Evolutionary conservation across 2,329 filamentous ascomycete genomes (phyloP), one percentile per base, ranked within the genome.

Genomic region (Pyrenophora teres): DNA sequence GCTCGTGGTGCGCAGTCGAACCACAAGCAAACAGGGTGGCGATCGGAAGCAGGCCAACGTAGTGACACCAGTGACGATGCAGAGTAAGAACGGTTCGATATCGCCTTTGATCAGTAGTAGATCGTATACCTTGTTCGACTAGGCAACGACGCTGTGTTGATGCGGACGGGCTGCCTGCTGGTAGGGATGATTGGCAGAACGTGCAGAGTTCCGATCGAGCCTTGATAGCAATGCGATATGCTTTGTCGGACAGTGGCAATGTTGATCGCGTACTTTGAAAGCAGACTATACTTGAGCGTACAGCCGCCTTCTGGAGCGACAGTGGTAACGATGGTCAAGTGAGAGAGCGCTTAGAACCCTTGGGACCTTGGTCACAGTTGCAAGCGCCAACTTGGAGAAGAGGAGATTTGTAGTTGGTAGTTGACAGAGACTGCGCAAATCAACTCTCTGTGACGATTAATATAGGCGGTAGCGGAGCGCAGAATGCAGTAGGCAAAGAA

Each of bases 291-390:
- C 4, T 27, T 23, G 30, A 9, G 15, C 1, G 21, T 9, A 1
- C n/a, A 27, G 25, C 38, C 1, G 44, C 7, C 1, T 36, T 51
- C 27, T 13, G 40, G 42, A 32, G 15, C 16, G 19, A 35, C 36
- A 27, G 35, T 33, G n/a, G 43, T 40, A 15, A 46, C 3, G 21
- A 47, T 38, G 30, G 30, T 44, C 33, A 46, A 37, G 46, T 58
- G 46, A 58, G 49, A 48, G 48, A 45, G 46, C 13, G 6, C 27
- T 6, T 41, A 33, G 23, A 33, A n/a, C n/a, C 47, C 36, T 51
- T 47, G 10, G n/a, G 21, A 30, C 19, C 31, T n/a, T 50, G 30
- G 40, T 23, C 16, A 8, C 39, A 33, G 4, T 27, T 6, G 23
- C 30, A 39, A 47, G 38, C 43, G 36, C 43, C 19, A 16, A 19